Base-by-base conservation (phyloP, 352 stramenopile genomes). In the Globisporangium rhizosaccharum region DNA sequence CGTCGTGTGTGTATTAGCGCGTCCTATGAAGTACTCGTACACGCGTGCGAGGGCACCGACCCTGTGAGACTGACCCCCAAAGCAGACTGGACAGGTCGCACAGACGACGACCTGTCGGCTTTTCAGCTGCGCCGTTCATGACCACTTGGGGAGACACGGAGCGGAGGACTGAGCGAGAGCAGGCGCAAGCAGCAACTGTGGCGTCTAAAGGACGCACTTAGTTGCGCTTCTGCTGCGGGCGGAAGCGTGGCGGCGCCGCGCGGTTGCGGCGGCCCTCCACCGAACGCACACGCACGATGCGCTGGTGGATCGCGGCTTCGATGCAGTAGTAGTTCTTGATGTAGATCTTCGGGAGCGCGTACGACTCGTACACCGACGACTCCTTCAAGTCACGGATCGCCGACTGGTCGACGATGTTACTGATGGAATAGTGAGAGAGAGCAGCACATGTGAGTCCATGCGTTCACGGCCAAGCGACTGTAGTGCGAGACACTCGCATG, bases 251-350 rank as follows among this genome's bases (percentile, higher is more conserved):
- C 57, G 97, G 97, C 61, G 96, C 92, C 64, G 96, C 92, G 72
- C 96, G 93, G 81, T 96, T 97, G 63, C 88, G 86, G 75, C 97
- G 92, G 61, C 76, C 89, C 67, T 96, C 87, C 26, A 88, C 78
- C 69, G 93, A 98, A 73, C 97, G 93, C 68, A 93, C 97, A 87
- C 97, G 95, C 55, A 99, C 97, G 73, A 99, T 98, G 82, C 97
- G 96, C 82, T 99, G 96, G 88, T 99, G 97, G 61, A 99, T 98
- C 57, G 97, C 97, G 52, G 96, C 96, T 74, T 99, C 96, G 33
- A 99, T 95, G 78, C 96, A 99, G 90, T 99, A 99, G 82, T 99
- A 99, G 93, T 99, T 98, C 96, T 99, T 99, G 73, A 99, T 97
- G 91, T 99, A 99, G 66, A 99, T 96, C 90, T 99, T 99, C 65